phyloP scores from a whole-genome alignment of 257 asterid genomes.

The Rubia yunnanensis region DNA sequence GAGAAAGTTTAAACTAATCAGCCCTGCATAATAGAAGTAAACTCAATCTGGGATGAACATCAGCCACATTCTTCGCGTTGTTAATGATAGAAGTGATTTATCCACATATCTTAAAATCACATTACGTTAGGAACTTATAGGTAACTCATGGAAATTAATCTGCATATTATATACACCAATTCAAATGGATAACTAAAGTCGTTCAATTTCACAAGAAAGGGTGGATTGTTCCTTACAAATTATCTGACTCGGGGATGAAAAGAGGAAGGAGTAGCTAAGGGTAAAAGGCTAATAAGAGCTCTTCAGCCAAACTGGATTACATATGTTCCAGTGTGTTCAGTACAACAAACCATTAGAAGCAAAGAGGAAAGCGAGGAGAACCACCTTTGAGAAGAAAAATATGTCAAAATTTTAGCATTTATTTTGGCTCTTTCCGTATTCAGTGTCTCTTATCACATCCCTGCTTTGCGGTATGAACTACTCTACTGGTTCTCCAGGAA shows the following conservation, averaged over 20 bases:
- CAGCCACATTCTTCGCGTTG: background rate
- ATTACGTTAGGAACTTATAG: background rate
- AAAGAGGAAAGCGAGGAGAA: background rate
- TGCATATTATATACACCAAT: background rate
- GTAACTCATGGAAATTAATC: too few species aligned
- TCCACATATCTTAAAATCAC: background rate
- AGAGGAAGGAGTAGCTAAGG: background rate
- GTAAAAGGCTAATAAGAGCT: background rate
- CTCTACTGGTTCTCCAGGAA: background rate
- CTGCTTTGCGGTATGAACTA: background rate
- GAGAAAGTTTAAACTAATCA: background rate
- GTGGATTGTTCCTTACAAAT: background rate
- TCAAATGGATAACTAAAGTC: too few species aligned
- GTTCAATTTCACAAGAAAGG: background rate
- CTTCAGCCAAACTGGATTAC: background rate
- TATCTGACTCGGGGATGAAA: background rate
- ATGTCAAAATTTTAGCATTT: background rate
- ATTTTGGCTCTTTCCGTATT: background rate
- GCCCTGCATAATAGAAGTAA: background rate
- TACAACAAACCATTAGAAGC: background rate
- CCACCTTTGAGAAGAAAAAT: background rate
- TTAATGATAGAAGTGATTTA: background rate
- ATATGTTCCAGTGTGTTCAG: background rate
- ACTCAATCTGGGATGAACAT: background rate
- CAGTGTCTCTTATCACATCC: background rate